A percentile compares a stretch with the other conserved stretches of the same genome.
Evolutionary conservation across 306 rosid genomes (phyloP).

Genomic region (Sophora flavescens): DNA sequence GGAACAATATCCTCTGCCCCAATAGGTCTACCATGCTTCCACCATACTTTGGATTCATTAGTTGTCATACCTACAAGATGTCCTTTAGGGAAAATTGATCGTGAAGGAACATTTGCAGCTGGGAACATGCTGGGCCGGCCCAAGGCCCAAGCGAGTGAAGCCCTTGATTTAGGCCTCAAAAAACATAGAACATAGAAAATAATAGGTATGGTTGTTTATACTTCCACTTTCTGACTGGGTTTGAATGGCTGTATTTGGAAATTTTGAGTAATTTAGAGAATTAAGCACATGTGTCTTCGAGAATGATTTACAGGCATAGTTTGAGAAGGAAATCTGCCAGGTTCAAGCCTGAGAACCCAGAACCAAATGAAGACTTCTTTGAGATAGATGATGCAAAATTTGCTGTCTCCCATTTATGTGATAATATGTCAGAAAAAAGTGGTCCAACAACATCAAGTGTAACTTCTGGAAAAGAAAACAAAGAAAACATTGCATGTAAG

Average conservation of each 20-base stretch:
- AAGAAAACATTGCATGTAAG: slow-evolving; percentile 30
- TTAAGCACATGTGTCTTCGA: slow-evolving; percentile 6
- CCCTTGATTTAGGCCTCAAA: no score
- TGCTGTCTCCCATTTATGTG: slow-evolving; percentile 49
- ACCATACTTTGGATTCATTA: no score
- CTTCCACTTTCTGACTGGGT: slow-evolving; percentile 20
- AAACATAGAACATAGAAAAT: slow-evolving; percentile 49
- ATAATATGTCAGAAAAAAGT: slow-evolving; percentile 43
- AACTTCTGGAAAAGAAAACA: slow-evolving; percentile 45
- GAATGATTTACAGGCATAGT: slow-evolving; percentile 55
- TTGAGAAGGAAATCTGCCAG: slow-evolving; percentile 71
- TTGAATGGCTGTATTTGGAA: slow-evolving; percentile 36
- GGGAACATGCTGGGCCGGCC: no score
- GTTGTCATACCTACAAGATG: no score
- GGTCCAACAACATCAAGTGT: slow-evolving; percentile 40
- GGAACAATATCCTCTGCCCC: no score
- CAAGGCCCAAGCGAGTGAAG: no score
- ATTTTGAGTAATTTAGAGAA: slow-evolving; percentile 38
- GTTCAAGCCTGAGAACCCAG: slow-evolving; percentile 54
- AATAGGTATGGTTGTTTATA: slow-evolving; percentile 62
- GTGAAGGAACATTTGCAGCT: no score
- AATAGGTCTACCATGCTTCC: no score
- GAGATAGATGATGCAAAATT: slow-evolving; percentile 50
- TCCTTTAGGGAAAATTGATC: no score
- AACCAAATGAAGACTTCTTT: slow-evolving; percentile 55